Base-by-base conservation (phyloP, 495 filamentous ascomycete species). In the Pyrenopolyporus hunteri region DNA sequence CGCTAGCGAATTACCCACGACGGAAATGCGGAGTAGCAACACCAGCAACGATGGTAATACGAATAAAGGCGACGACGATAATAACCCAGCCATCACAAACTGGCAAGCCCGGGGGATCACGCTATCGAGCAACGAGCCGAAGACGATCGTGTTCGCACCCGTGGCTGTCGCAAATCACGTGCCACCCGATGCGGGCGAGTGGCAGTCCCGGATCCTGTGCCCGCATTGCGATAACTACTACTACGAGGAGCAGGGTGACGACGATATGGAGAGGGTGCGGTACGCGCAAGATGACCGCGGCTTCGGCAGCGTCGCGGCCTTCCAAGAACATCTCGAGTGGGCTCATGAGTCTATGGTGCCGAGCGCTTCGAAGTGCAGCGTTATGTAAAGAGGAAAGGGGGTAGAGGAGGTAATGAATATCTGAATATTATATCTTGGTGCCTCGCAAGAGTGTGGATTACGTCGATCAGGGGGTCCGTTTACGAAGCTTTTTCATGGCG, bases 121-220 rank as follows among this genome's bases (percentile, higher is more conserved):
- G 1, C 13, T 60, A 19, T 58, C 67, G 37, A 70, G 47, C 17
- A 54, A 53, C 17, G 71, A 74, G 61, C 64, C 70, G 6, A 81
- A 80, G 64, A 72, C 69, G 14, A 52, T 81, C 26, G 71, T 81
- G 4, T 81, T 79, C 52, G 71, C 79, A 42, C 77, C 79, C 19
- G 64, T 80, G 22, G 78, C 78, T 14, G 76, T 81, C 10, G 78
- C 78, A 11, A 81, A 80, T 67, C 79, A 81, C 68, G 55, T 78
- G 16, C 66, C 76, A 11, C 79, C 79, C 0, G 67, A 70, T 6
- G 39, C 49, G 20, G 75, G 74, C 31, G 76, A 75, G 17, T 80
- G 75, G 72, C 72, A 66, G 55, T 73, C 77, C 16, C 66, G 70
- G 17, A 56, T 81, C 33, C 40, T 74, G 31, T 80, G 79, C 35